Base-by-base conservation (phyloP, 805 yeast genomes). In the Zygoascus ofunaensis region DNA sequence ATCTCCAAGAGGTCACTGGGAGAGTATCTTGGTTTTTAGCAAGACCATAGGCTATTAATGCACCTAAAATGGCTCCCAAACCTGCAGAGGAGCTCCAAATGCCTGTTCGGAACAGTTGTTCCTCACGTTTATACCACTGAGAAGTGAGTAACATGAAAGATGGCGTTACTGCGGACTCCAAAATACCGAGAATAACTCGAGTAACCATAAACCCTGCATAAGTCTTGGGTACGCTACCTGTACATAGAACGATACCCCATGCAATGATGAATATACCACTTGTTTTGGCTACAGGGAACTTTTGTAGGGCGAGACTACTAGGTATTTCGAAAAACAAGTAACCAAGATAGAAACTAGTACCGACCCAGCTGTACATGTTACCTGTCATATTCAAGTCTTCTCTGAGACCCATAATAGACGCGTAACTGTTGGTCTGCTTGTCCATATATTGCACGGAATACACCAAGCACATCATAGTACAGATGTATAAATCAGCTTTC, bases 341-440 rank as follows among this genome's bases (percentile, higher is more conserved):
- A 2, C 87, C 89, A 32, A 82, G 57, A 54, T 78, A 79, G 51
- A 78, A 79, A 4, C 76, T 69, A 1, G 79, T 69, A n/a, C 80
- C 76, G 15, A 71, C 62, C 79, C 82, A 74, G 39, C 52, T 44
- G 37, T 55, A 67, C 66, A 42, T 54, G 48, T 49, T 59, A 35
- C 70, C 73, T 43, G 50, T 50, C 76, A 75, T 74, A 45, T 62
- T 62, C 49, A 68, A 59, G 46, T 69, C 79, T 8, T 53, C 55
- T 50, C 65, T 60, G 41, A 72, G 61, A 40, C 77, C 80, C 70
- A 72, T 66, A 32, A 77, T 70, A 5, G 79, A 69, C 1, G 79
- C 76, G 40, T 68, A 72, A 21, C 74, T 63, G 42, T 66, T 70
- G 2, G 81, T 62, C n/a, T 65, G 60, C 56, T 79, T 79, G 60